Evolutionary conservation across 768 basidiomycete species (phyloP).

Genomic region (Crassisporium funariophilum): DNA sequence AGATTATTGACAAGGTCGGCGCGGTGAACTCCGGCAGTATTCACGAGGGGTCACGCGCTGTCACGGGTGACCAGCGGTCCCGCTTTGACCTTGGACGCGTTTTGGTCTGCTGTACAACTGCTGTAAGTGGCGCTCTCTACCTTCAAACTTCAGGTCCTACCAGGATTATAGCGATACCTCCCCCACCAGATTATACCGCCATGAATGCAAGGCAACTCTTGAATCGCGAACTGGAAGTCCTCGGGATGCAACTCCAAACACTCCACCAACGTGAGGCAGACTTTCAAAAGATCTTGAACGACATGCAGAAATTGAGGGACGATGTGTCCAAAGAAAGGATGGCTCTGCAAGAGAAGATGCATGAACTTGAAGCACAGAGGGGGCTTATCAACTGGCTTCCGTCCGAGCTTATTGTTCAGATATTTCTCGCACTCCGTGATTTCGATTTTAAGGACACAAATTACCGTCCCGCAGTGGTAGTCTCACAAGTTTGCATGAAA

Average conservation of each 20-base stretch:
- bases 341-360: constrained; percentile 29
- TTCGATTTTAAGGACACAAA: constrained; percentile 27
- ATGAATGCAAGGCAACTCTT: constrained; percentile 30
- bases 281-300: constrained; percentile 40
- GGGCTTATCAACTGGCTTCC: constrained; percentile 56
- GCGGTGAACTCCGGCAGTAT: not conserved
- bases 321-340: constrained; percentile 35
- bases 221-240: constrained; percentile 37
- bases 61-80: no score
- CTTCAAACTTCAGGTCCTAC: no score
- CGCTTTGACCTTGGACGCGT: no score
- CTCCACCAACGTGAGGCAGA: constrained; percentile 41
- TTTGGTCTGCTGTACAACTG: no score
- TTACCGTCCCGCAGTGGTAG: constrained; percentile 35
- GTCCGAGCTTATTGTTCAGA: constrained; percentile 45
- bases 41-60: not conserved
- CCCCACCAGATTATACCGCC: constrained; percentile 15
- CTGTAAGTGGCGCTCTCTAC: no score
- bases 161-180: no score
- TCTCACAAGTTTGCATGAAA: constrained; percentile 51
- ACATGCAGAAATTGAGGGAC: constrained; percentile 40
- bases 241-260: constrained; percentile 39
- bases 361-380: constrained; percentile 39
- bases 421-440: constrained; percentile 37
- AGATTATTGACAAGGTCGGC: not conserved